Evolutionary conservation across 2,329 filamentous ascomycete genomes (phyloP), one percentile per base, ranked within the genome.

Genomic region (Alternaria postmessia): DNA sequence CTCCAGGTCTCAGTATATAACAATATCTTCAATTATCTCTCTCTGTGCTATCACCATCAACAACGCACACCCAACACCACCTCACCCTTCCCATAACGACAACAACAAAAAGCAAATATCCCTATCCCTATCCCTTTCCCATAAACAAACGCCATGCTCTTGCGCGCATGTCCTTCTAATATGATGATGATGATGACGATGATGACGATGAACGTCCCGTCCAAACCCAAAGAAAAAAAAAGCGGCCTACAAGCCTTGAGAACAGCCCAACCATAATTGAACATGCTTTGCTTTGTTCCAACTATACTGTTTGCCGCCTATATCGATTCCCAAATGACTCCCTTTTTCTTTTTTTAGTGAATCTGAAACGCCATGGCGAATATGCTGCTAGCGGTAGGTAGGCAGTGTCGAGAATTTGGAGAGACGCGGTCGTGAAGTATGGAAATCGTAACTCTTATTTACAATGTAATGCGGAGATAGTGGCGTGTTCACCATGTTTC

Each of bases 321-420:
- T 38, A 38, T 53, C 49, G 36, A 38, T 44, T 55, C 62, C 47
- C 60, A 54, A 9, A 52, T 49, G 46, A 57, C 49, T 11, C 56
- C 22, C 22, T 24, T 24, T 24, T 24, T 24, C 53, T 51, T 57
- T 51, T 51, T 57, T 36, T 51, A 36, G 51, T 58, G 61, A 26
- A 26, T 24, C 47, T 32, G 47, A 44, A 64, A 62, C 59, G 46
- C 64, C 59, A 41, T 36, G 51, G 59, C 54, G 52, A 62, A 62
- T 64, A 54, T 46, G 32, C 54, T 46, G 32, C 41, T 49, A 61
- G 38, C 46, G 38, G 46, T 63, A 36, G 38, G 46, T 63, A 36
- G 5, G 32, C 32, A 16, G 32, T 36, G 5, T 14, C 20, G 36
- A 56, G 46, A 18, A 53, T 28, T 14, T 24, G 28, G 34, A 38